Conservation (phyloP, 1,284 basidiomycete genomes). For the Pyrrhoderma lamaoense region DNA sequence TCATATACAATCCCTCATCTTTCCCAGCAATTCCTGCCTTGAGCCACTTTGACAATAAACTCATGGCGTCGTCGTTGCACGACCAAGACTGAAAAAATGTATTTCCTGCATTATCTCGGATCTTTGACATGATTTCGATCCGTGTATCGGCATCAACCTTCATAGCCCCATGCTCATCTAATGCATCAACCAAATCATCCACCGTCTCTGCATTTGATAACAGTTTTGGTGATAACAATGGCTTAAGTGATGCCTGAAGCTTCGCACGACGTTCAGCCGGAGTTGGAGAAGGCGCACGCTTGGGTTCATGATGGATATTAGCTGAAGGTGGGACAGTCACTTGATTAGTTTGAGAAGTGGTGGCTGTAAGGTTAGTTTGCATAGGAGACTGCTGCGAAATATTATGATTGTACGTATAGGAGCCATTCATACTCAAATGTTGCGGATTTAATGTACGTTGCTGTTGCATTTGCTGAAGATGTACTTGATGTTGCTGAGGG, state of each 20-base stretch:
- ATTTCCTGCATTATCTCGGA: slow-evolving; percentile 74
- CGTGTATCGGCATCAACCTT: slow-evolving; percentile 49
- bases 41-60: slow-evolving; percentile 71
- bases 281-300: not conserved
- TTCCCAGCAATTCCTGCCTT: slow-evolving; percentile 54
- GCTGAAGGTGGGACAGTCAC: slow-evolving; percentile 24
- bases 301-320: slow-evolving; percentile 20
- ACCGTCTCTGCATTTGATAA: slow-evolving; percentile 70
- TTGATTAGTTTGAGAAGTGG: slow-evolving; percentile 27
- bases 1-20: slow-evolving; percentile 47
- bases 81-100: slow-evolving; percentile 80
- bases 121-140: slow-evolving; percentile 64
- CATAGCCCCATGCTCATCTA: slow-evolving; percentile 47
- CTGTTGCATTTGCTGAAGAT: slow-evolving; percentile 31
- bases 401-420: slow-evolving; percentile 1
- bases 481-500: slow-evolving; percentile 26
- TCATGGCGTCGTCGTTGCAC: slow-evolving; percentile 63
- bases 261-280: slow-evolving; percentile 14
- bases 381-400: slow-evolving; percentile 7
- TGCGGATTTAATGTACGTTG: slow-evolving; percentile 28
- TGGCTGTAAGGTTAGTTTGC: slow-evolving; percentile 17
- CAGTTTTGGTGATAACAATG: slow-evolving; percentile 43
- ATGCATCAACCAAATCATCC: slow-evolving; percentile 41
- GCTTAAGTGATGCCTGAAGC: slow-evolving; percentile 43
- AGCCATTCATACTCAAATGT: slow-evolving; percentile 25